A percentile compares a stretch with the other conserved stretches of the same genome.
Evolutionary conservation across 805 yeast species (phyloP).

Genomic region (Brettanomyces nanus): DNA sequence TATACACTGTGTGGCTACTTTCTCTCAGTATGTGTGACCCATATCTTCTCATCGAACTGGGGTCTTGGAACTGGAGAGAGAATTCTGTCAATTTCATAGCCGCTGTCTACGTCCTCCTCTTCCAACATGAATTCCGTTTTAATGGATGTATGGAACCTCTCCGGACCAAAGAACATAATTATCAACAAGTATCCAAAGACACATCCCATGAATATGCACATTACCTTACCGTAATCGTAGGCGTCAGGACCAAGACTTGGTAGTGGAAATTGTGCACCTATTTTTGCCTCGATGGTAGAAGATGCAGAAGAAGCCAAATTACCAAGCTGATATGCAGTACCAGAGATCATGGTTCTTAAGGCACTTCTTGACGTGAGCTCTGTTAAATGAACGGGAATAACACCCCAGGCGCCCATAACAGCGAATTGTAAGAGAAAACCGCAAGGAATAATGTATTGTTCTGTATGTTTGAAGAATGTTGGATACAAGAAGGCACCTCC

Average conservation of each 20-base stretch:
- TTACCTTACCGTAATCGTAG: slow-evolving; percentile 60
- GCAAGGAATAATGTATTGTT: slow-evolving; percentile 44
- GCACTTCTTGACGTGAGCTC: slow-evolving; percentile 56
- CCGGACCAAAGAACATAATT: slow-evolving; percentile 10
- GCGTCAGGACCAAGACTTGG: slow-evolving; percentile 23
- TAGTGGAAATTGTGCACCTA: slow-evolving; percentile 55
- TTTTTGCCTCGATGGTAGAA: slow-evolving; percentile 59
- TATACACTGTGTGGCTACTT: not conserved
- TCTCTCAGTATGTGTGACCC: slow-evolving; percentile 1
- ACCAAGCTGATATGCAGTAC: slow-evolving; percentile 63
- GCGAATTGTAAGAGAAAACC: slow-evolving; percentile 53
- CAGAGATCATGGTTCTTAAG: slow-evolving; percentile 52
- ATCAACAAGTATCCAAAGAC: slow-evolving; percentile 47
- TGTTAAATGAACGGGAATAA: slow-evolving; percentile 55
- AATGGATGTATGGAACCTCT: slow-evolving; percentile 7
- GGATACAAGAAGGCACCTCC: slow-evolving; percentile 61
- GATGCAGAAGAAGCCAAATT: slow-evolving; percentile 66
- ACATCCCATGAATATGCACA: slow-evolving; percentile 62
- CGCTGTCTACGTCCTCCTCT: slow-evolving; percentile 6
- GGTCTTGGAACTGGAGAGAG: slow-evolving; percentile 6
- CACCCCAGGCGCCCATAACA: slow-evolving; percentile 72
- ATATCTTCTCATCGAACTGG: slow-evolving; percentile 5
- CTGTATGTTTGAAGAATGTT: slow-evolving; percentile 38
- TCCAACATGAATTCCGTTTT: slow-evolving; percentile 8
- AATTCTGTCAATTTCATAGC: slow-evolving; percentile 5